Evolutionary conservation across 2,329 filamentous ascomycete genomes (phyloP), one percentile per base, ranked within the genome.

Genomic region (Dothistroma septosporum): DNA sequence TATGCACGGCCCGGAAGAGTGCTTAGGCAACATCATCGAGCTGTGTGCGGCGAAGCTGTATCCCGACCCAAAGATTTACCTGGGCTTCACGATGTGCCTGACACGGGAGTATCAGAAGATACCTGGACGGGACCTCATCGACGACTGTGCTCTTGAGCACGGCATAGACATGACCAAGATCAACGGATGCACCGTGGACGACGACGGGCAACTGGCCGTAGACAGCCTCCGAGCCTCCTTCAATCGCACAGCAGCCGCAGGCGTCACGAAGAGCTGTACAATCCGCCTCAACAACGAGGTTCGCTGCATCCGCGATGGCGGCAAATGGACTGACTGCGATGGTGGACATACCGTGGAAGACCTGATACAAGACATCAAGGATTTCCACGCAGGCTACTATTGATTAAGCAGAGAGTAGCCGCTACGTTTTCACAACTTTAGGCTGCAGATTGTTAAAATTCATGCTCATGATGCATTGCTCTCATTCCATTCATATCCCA

Each of bases 41-140:
- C 88, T 99, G 54, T 99, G 94, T 77, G 92, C 92, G 35, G 87
- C 87, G 61, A 82, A 88, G 64, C 82, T 94, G 33, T 94, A 94
- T 72, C 89, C 90, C 32, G 87, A 92, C 66, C 90, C 90, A 33
- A 94, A 96, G 76, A 90, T 87, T 66, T 55, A 89, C 70, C 86
- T 99, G 22, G 93, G 93, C 63, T 99, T 97, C 77, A 88, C 91
- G 60, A 94, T 95, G 83, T 99, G 94, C 78, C 78, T 99, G 60
- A 87, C 87, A 22, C 83, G 82, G 64, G 84, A 92, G 63, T 99
- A 92, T 76, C 58, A 80, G 22, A 76, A 86, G 8, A 96, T 99
- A 35, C 93, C 94, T 1, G 81, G 90, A 35, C 84, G 88, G 55
- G 81, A 82, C n/a, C 82, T 97, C 19, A 83, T 97, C 46, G 84